phyloP scores from a whole-genome alignment of 371 early-diverging fungal genomes.

The Mortierella sp. region DNA sequence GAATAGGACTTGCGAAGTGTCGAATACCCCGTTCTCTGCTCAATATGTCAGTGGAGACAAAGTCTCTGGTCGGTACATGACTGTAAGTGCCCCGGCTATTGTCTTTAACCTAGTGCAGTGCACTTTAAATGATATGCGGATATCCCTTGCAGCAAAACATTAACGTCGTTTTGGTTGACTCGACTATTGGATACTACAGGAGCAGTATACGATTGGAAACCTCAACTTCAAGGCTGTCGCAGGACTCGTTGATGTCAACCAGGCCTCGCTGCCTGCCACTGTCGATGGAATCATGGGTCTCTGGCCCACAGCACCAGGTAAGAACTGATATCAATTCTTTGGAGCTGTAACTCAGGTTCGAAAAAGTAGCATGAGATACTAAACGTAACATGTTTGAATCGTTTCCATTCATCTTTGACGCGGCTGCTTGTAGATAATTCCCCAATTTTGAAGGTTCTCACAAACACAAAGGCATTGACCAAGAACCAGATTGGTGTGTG shows the following conservation, averaged over 20 bases:
- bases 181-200: no score
- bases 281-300: slow-evolving; percentile 29
- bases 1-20: not conserved
- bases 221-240: slow-evolving; percentile 8
- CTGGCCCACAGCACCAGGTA: not conserved
- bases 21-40: not conserved
- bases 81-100: not conserved
- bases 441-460: slow-evolving; percentile 13
- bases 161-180: not conserved
- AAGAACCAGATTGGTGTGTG: slow-evolving; percentile 16
- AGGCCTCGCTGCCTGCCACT: not conserved
- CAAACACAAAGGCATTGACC: not conserved
- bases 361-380: not conserved
- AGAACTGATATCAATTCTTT: not conserved
- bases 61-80: not conserved
- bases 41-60: slow-evolving; percentile 10
- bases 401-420: not conserved
- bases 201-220: slow-evolving; percentile 4
- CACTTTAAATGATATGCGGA: no score
- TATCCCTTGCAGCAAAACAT: no score
- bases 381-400: no score
- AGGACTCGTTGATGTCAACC: slow-evolving; percentile 5
- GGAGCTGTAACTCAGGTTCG: not conserved
- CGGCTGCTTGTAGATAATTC: not conserved
- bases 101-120: no score